These are phyloP conservation scores for Clavispora vitiphila DNA, from an alignment of 805 yeast species.

Conservation along the genomic window DNA sequence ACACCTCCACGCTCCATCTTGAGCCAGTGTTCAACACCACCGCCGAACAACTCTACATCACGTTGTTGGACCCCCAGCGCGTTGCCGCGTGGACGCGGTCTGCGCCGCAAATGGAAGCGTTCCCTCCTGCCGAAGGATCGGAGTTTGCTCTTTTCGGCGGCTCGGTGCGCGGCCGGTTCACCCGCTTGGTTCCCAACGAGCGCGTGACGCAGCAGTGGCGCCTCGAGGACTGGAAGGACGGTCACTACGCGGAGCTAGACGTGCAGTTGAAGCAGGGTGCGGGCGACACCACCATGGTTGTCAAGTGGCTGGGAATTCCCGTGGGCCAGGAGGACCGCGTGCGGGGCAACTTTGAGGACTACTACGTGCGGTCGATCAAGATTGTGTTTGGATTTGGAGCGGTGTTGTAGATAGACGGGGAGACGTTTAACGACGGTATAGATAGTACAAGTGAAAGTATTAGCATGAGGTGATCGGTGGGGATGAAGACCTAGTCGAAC, in stretches of 20 bases:
- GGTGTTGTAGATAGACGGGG: constrained; percentile 47
- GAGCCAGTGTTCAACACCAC: constrained; percentile 81
- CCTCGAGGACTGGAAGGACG: constrained; percentile 81
- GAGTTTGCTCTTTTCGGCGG: constrained; percentile 80
- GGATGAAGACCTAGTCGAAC: too few species aligned
- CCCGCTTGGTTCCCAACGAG: constrained; percentile 53
- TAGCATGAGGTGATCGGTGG: too few species aligned
- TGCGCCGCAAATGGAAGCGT: constrained; percentile 47
- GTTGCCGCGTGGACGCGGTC: constrained; percentile 92
- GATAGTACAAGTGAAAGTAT: too few species aligned
- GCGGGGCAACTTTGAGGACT: constrained; percentile 77
- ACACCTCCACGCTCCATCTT: constrained; percentile 73
- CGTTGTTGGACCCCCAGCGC: constrained; percentile 70
- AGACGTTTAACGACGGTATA: too few species aligned
- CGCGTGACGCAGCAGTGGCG: constrained; percentile 79
- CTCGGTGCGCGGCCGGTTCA: constrained; percentile 67
- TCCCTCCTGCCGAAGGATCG: constrained; percentile 51
- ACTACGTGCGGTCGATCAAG: constrained; percentile 85
- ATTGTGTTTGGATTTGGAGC: constrained; percentile 93
- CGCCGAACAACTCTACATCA: constrained; percentile 76
- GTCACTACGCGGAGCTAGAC: constrained; percentile 66
- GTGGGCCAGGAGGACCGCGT: constrained; percentile 92
- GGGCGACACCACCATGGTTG: constrained; percentile 78
- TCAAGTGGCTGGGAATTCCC: constrained; percentile 84
- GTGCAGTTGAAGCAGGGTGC: constrained; percentile 70